Evolutionary conservation across 2,329 filamentous ascomycete genomes (phyloP).

Genomic region (Ramularia endophylla): DNA sequence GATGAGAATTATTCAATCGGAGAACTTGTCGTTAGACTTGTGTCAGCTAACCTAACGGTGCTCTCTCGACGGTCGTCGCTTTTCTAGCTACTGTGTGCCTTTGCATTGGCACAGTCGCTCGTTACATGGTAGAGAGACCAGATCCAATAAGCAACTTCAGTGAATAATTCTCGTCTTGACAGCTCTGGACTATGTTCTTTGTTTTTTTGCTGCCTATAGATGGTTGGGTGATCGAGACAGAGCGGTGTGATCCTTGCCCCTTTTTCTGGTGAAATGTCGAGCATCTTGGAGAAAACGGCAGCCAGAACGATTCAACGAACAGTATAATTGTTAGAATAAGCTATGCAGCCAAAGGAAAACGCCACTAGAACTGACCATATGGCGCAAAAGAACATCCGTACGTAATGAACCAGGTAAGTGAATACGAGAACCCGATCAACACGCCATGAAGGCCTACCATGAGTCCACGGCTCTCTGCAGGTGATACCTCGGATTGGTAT

Average conservation of each 20-base stretch:
- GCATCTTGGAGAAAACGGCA: constrained; percentile 8
- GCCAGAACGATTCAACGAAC: constrained; percentile 2
- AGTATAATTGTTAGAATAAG: constrained; percentile 7
- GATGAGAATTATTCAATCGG: too few relatives aligned
- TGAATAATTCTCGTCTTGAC: too few relatives aligned
- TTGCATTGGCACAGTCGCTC: too few relatives aligned
- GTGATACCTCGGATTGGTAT: constrained; percentile 6
- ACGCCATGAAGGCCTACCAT: constrained; percentile 8
- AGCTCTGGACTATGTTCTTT: not conserved
- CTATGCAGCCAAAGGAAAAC: constrained; percentile 7
- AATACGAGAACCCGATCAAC: constrained; percentile 7
- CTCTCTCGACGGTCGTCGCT: too few relatives aligned
- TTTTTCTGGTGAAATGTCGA: not conserved
- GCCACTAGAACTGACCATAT: constrained; percentile 7
- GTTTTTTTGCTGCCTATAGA: constrained; percentile 1
- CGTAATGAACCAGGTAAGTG: constrained; percentile 6
- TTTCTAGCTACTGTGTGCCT: too few relatives aligned
- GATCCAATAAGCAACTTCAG: too few relatives aligned
- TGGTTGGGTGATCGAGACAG: too few relatives aligned
- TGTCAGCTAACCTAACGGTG: too few relatives aligned
- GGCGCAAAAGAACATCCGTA: constrained; percentile 10
- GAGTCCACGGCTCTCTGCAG: constrained; percentile 6
- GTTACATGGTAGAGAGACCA: too few relatives aligned
- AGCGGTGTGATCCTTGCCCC: constrained; percentile 3
- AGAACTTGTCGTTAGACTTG: too few relatives aligned